Evolutionary conservation across 352 stramenopile genomes (phyloP), one percentile per base, ranked within the genome.

Genomic region (Saprolegnia parasitica): DNA sequence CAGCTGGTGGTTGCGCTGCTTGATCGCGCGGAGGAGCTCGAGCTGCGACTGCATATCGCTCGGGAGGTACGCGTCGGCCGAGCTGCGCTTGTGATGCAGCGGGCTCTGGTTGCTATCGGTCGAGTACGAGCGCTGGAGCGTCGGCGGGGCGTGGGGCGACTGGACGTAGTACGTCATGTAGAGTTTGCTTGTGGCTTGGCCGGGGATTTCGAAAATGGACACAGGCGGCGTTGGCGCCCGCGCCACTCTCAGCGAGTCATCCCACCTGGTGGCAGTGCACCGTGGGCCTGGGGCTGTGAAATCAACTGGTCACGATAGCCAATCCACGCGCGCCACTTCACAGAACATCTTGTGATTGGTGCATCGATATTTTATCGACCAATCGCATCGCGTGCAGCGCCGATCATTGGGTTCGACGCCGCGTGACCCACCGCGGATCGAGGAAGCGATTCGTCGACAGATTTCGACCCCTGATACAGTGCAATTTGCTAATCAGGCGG

Each of bases 21-120:
- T 60, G 52, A 60, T 60, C 13, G 24, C 24, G 24, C 52, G 52
- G 8, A 60, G 35, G 13, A 60, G 52, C 9, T 60, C 52, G 24
- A 60, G 35, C 35, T 60, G 52, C 11, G 52, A 60, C 35, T 60
- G 52, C 52, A 60, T 60, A 24, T 60, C 52, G 52, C 52, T 60
- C 35, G 52, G 52, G 35, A 60, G 13, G 52, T 60, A 60, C 11
- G 11, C 52, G 35, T 35, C 24, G 52, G 52, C 24, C 11, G 35
- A 60, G 52, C 9, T 60, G 52, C 24, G 52, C 13, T 49, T 49
- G 42, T 49, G 42, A 5, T 35, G 29, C 29, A 35, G 29, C 5
- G 29, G 29, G 29, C 29, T 35, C 24, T 29, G 47, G 24, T 29
- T 29, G 47, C 47, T 55, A 5, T 55, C 47, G n/a, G 47, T 55